Conservation (phyloP, 495 filamentous ascomycete species). For the Aspergillus incahuasiensis region DNA sequence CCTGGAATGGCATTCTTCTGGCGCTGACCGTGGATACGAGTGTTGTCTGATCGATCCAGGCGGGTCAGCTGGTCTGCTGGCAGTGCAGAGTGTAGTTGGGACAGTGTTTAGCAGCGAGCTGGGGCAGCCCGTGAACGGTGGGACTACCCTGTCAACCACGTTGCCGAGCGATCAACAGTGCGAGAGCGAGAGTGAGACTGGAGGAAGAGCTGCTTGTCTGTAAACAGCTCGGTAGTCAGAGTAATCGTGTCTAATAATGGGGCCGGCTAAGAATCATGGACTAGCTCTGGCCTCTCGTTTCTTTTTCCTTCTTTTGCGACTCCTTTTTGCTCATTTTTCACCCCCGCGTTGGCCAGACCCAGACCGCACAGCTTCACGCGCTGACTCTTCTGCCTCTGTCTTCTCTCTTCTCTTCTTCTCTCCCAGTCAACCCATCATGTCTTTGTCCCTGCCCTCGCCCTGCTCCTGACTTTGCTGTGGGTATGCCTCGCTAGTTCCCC, state of each 20-base stretch:
- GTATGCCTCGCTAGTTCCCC: neutral
- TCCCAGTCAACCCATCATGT: no score
- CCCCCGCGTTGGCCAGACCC: constrained; percentile 25
- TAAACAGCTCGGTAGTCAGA: neutral
- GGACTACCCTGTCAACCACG: constrained; percentile 31
- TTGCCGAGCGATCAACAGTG: constrained; percentile 23
- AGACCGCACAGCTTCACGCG: neutral
- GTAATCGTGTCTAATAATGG: neutral
- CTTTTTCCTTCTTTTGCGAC: constrained; percentile 14
- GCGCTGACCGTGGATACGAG: neutral
- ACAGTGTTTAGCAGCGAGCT: no score
- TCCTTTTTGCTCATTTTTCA: constrained; percentile 3
- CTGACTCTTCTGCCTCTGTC: no score
- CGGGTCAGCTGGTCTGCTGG: neutral
- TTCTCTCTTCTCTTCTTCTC: no score
- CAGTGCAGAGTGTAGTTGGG: no score
- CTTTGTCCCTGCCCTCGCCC: neutral
- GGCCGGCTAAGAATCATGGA: no score
- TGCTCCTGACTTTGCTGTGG: neutral
- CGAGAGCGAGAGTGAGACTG: neutral
- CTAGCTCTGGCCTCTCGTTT: constrained; percentile 1
- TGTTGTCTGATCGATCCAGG: neutral
- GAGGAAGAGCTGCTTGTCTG: no score
- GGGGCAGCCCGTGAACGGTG: constrained; percentile 11
- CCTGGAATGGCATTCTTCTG: neutral